Base-by-base conservation (phyloP, 176 grass and related monocot species). In the Oryza meyeriana region DNA sequence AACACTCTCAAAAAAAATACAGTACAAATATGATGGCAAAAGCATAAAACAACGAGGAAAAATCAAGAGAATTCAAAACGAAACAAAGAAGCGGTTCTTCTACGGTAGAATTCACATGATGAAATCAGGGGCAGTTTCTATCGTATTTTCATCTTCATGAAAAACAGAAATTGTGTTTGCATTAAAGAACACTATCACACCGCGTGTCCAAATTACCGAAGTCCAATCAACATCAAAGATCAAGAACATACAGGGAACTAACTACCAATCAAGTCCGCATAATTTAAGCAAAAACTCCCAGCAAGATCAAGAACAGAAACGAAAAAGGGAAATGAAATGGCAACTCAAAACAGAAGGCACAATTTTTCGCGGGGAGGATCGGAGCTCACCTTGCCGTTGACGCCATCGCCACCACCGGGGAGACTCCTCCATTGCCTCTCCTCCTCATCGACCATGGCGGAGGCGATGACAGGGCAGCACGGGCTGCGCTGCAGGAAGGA, bases 351-450 rank as follows among this genome's bases (percentile, higher is more conserved):
- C 41, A 66, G 39, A 13, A 31, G 36, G 1, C 28, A 58, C 12
- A 12, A 41, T 25, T 34, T 35, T 44, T 70, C 29, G 36, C 64
- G 18, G 22, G 64, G 12, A 76, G 44, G 27, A 64, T 7, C 59
- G 50, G 10, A 32, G 39, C 75, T 80, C 61, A 89, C 87, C 65
- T 79, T 14, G 71, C 77, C 14, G 72, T 68, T 40, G 87, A 85
- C 26, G 87, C 87, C 72, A 39, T 81, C 27, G 82, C 72, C 26
- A 89, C 87, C 34, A 89, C 72, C 11, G 57, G 61, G 31, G 57
- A 85, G 3, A 63, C n/a, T 22, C 5, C 22, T 44, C 52, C 72
- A 20, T 3, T 50, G 71, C 58, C n/a, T 62, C 79, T 62, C 62
- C 80, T 70, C 10, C 12, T 73, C 27, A n/a, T 48, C 25, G 1